These are phyloP conservation scores for Hyaloscypha bicolor DNA, from an alignment of 495 filamentous ascomycete genomes.

Conservation along the genomic window DNA sequence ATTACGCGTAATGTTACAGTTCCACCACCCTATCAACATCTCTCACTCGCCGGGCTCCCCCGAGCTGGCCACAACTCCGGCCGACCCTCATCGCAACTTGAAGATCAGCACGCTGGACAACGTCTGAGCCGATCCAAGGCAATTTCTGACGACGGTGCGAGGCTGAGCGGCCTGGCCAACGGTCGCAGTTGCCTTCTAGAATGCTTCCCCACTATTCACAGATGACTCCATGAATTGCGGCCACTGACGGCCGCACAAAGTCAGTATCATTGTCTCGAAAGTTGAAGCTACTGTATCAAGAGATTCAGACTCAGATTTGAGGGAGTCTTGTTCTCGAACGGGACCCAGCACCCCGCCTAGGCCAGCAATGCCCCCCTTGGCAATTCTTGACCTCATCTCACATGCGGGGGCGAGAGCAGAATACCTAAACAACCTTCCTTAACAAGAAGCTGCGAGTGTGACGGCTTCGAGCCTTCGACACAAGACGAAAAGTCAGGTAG, in stretches of 20 bases:
- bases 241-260: neutral
- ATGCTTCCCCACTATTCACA: neutral
- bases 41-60: too few species aligned
- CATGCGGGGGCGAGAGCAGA: neutral
- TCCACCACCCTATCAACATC: too few species aligned
- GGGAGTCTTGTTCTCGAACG: neutral
- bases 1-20: too few species aligned
- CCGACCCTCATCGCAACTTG: neutral
- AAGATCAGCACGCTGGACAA: neutral
- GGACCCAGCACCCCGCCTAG: neutral
- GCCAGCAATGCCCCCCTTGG: slow-evolving; percentile 3
- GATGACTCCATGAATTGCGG: neutral
- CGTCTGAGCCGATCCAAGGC: neutral
- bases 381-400: neutral
- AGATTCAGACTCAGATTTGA: neutral
- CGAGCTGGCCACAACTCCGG: neutral
- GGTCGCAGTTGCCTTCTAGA: neutral
- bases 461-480: neutral
- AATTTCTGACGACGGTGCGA: neutral
- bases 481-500: neutral
- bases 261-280: too few species aligned
- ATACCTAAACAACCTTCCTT: neutral
- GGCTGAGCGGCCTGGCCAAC: neutral
- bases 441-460: neutral
- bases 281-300: neutral